Conservation (phyloP, 805 yeast genomes). For the Lipomyces starkeyi region DNA sequence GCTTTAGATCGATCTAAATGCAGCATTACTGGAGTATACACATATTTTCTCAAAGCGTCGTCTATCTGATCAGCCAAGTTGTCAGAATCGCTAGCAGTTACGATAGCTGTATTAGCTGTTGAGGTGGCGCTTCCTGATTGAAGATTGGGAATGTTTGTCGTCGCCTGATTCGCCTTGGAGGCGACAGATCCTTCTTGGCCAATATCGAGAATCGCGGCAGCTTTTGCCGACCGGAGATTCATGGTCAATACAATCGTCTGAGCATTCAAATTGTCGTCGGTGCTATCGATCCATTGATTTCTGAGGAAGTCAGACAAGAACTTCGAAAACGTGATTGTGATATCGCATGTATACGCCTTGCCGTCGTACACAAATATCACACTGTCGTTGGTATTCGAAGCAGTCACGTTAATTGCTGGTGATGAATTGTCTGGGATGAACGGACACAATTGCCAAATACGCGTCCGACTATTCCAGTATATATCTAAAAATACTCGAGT, state of each 20-base stretch:
- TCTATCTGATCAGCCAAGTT: constrained; percentile 16
- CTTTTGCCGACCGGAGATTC: constrained; percentile 18
- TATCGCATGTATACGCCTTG: constrained; percentile 17
- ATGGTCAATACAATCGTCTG: constrained; percentile 22
- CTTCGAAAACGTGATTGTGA: constrained; percentile 11
- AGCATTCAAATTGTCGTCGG: constrained; percentile 31
- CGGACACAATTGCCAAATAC: constrained; percentile 63
- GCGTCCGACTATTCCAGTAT: constrained; percentile 55
- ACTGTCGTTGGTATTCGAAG: constrained; percentile 4
- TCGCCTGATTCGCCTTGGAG: background rate
- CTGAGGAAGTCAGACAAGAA: constrained; percentile 20
- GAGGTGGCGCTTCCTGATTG: background rate
- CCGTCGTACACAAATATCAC: constrained; percentile 9
- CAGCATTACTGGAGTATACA: constrained; percentile 27
- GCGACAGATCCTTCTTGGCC: background rate
- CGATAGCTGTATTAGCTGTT: background rate
- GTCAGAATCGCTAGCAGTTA: background rate
- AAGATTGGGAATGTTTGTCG: background rate
- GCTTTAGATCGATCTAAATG: constrained; percentile 11
- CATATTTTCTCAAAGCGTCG: constrained; percentile 8
- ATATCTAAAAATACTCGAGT: constrained; percentile 51
- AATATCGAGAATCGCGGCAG: background rate
- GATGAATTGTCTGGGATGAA: constrained; percentile 36
- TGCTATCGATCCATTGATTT: constrained; percentile 21
- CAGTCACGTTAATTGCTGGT: background rate